These are phyloP conservation scores for Neurospora sp. DNA, from an alignment of 495 filamentous ascomycete species.

Conservation along the genomic window DNA sequence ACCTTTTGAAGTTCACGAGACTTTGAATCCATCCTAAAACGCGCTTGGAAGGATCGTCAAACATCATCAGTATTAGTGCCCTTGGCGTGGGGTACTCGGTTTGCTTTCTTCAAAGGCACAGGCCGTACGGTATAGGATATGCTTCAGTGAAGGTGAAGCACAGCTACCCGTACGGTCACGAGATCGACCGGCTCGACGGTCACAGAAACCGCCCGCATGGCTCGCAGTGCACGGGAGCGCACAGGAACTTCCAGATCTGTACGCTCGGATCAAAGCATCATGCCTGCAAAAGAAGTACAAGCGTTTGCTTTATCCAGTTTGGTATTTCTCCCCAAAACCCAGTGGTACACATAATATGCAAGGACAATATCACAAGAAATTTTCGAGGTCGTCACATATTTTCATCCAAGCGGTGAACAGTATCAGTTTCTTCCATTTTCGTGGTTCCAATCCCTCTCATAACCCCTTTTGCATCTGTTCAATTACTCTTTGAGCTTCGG, in stretches of 20 bases:
- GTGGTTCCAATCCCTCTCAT: neutral
- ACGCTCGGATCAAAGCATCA: neutral
- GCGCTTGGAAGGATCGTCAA: neutral
- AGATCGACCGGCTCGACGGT: neutral
- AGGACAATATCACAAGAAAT: neutral
- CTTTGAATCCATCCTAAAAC: neutral
- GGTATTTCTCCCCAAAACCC: neutral
- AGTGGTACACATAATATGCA: neutral
- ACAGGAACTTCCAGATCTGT: neutral
- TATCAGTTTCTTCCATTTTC: neutral
- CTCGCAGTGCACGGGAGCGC: neutral
- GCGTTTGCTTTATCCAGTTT: neutral
- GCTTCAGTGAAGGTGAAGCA: neutral
- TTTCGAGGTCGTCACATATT: neutral
- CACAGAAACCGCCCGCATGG: neutral
- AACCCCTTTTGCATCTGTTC: neutral
- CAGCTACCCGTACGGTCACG: neutral
- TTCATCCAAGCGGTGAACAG: neutral
- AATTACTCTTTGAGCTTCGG: neutral
- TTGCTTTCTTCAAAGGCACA: neutral
- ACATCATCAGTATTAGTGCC: neutral
- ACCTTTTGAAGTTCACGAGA: neutral
- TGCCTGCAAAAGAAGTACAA: neutral
- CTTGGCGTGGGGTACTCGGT: neutral
- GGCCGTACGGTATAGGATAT: neutral